Evolutionary conservation across 2,329 filamentous ascomycete genomes (phyloP).

Genomic region (Fusarium buharicum): DNA sequence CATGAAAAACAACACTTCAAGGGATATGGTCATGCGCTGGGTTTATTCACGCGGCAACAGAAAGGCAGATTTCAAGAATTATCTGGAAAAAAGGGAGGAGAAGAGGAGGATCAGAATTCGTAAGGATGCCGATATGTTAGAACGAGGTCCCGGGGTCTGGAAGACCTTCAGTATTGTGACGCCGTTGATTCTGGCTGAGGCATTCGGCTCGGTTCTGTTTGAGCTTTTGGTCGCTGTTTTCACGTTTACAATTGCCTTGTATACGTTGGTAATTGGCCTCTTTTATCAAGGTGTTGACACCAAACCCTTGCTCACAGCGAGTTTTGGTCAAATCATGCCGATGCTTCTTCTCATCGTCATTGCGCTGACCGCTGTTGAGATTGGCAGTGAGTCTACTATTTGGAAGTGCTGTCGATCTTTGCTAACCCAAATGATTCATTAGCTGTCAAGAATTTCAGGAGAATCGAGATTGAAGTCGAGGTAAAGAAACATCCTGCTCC

Average conservation of each 20-base stretch:
- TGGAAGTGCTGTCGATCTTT: neutral
- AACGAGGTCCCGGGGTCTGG: conserved; percentile 1
- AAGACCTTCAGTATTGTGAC: conserved; percentile 7
- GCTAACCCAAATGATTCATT: neutral
- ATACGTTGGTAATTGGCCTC: conserved; percentile 7
- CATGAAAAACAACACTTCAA: conserved; percentile 1
- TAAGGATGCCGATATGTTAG: conserved; percentile 4
- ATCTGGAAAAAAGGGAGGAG: neutral
- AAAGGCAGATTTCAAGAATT: conserved; percentile 7
- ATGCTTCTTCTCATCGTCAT: conserved; percentile 27
- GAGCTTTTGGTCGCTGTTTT: conserved; percentile 13
- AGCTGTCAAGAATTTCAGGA: conserved; percentile 22
- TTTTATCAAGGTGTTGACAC: conserved; percentile 5
- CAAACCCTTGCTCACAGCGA: conserved; percentile 1
- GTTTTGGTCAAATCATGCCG: conserved; percentile 29
- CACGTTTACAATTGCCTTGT: conserved; percentile 9
- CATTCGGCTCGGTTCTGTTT: conserved; percentile 13
- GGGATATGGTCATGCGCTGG: conserved; percentile 1
- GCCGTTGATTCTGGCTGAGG: conserved; percentile 14
- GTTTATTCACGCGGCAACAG: conserved; percentile 2
- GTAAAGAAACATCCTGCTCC: conserved; percentile 7
- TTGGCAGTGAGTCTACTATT: conserved; percentile 21
- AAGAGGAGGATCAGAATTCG: neutral
- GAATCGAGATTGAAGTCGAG: conserved; percentile 13
- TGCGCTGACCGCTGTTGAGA: conserved; percentile 21